phyloP scores from a whole-genome alignment of 2,329 filamentous ascomycete species.

The Dissoconium aciculare region DNA sequence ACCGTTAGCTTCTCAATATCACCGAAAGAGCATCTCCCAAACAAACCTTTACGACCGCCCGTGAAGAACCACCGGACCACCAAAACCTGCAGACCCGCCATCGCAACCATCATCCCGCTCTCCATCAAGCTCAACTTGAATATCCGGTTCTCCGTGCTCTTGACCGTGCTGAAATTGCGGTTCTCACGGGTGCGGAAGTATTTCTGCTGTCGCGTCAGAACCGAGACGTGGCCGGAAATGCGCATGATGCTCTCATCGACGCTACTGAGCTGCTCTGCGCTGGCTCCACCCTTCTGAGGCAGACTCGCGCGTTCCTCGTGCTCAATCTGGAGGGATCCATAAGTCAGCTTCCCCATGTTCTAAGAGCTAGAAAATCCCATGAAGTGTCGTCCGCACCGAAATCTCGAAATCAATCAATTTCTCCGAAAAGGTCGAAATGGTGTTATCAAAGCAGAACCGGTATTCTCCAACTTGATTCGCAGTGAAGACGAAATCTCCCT shows the following conservation, averaged over 20 bases:
- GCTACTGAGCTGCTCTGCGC: constrained; percentile 72
- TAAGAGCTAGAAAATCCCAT: neutral
- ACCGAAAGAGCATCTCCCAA: too few relatives aligned
- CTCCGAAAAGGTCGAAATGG: constrained; percentile 95
- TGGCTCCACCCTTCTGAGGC: constrained; percentile 75
- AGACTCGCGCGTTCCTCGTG: constrained; percentile 70
- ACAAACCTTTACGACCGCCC: constrained; percentile 51
- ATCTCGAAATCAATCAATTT: constrained; percentile 98
- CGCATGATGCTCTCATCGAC: constrained; percentile 94
- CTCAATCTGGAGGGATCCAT: constrained; percentile 53
- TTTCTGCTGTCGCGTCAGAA: constrained; percentile 92
- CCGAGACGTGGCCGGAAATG: constrained; percentile 80
- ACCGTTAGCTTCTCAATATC: too few relatives aligned
- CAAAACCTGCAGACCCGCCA: constrained; percentile 94
- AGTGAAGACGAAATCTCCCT: constrained; percentile 96
- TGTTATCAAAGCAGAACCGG: constrained; percentile 95
- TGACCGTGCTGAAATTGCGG: constrained; percentile 94
- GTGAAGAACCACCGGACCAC: constrained; percentile 99
- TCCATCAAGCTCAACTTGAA: constrained; percentile 97
- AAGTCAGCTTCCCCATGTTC: neutral
- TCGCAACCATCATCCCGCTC: constrained; percentile 76
- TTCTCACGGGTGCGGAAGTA: constrained; percentile 99
- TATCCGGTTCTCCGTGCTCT: constrained; percentile 87
- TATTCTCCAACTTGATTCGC: constrained; percentile 80
- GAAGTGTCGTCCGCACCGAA: constrained; percentile 44